Conservation (phyloP, 371 early-diverging fungal genomes). For the Apophysomyces elegans region DNA sequence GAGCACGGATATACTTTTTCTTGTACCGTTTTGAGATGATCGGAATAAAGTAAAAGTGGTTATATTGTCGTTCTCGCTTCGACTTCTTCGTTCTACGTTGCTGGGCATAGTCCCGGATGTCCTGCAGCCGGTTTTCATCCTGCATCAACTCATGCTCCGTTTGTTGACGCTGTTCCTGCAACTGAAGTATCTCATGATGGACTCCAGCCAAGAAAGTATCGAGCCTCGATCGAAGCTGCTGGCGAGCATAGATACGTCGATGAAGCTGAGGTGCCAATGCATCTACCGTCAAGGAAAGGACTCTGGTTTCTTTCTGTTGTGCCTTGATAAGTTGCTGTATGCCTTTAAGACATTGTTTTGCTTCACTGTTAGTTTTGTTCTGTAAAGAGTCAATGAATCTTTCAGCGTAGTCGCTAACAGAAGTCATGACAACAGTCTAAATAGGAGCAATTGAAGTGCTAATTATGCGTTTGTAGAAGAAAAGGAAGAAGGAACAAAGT, state of each 20-base stretch:
- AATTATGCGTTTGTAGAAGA: neutral
- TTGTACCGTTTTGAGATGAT: conserved; percentile 33
- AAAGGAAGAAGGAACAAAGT: neutral
- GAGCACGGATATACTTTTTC: conserved; percentile 40
- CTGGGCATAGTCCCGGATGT: conserved; percentile 22
- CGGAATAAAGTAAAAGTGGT: conserved; percentile 33
- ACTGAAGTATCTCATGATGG: conserved; percentile 18
- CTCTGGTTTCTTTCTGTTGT: conserved; percentile 21
- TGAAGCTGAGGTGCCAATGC: conserved; percentile 17
- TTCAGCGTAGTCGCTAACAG: neutral
- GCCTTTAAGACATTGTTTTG: conserved; percentile 5
- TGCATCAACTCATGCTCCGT: conserved; percentile 11
- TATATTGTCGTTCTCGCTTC: conserved; percentile 33
- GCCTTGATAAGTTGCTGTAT: conserved; percentile 19
- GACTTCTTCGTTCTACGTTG: conserved; percentile 29
- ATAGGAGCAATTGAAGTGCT: neutral
- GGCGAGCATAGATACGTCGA: conserved; percentile 16
- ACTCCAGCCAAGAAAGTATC: conserved; percentile 12
- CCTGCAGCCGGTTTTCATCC: conserved; percentile 14
- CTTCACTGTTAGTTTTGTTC: neutral
- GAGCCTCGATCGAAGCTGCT: conserved; percentile 13
- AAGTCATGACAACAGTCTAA: neutral
- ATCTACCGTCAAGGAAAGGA: conserved; percentile 16
- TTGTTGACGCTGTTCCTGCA: conserved; percentile 23
- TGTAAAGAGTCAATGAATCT: neutral